Evolutionary conservation across 23 red algal species (phyloP), one percentile per base, ranked within the genome.

Genomic region (Gracilaria domingensis): DNA sequence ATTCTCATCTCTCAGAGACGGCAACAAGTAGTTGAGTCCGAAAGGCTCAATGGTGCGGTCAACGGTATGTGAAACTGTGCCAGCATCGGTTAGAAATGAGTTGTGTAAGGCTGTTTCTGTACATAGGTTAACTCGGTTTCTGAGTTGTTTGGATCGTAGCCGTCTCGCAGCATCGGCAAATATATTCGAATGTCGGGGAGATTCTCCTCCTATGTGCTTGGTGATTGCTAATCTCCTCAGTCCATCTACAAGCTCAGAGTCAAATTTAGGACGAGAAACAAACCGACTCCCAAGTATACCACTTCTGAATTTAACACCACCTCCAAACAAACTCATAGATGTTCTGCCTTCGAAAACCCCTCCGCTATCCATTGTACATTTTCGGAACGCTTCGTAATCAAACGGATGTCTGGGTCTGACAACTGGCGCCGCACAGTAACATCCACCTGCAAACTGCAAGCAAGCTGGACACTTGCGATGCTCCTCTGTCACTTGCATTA

Each of bases 341-440:
- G 72, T 77, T 50, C 42, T 45, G 40, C 72, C 72, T 26, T 77
- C 72, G 36, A 77, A 77, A 6, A 77, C 45, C 13, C 72, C 72
- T 49, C 30, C 45, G 8, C 34, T 34, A 29, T 12, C 23, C 72
- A 77, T 26, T 14, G 42, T 20, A 37, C 72, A 45, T 28, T 25
- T 45, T 51, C 45, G 35, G 21, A 77, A 77, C 3, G 72, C 72
- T 9, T 77, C 39, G 45, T 77, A 50, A 26, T 77, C 72, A 25
- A 77, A 77, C 23, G 72, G 72, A 77, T 77, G 72, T 51, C 38
- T 50, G 42, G 72, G 72, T 28, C 50, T 77, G 26, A 77, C 45
- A 16, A 49, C 26, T 51, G 72, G 72, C 2, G 72, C 21, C 11
- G 40, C 30, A 14, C 72, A 77, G 14, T 30, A 77, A 25, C 72